Evolutionary conservation across 148 eudicot species (phyloP), one percentile per base, ranked within the genome.

Genomic region (Persicaria maculosa): DNA sequence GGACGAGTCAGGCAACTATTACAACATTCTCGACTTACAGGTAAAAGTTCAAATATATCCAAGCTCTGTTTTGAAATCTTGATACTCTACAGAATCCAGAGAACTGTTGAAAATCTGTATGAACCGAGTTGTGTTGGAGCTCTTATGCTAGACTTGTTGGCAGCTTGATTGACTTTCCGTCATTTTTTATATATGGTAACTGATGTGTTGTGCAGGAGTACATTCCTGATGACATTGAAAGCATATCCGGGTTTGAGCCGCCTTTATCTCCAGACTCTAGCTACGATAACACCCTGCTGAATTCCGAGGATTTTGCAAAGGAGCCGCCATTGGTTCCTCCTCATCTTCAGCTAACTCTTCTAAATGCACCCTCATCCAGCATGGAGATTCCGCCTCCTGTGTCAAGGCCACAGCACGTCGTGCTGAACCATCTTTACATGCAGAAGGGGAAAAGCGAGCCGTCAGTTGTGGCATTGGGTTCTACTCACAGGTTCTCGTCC

Each of bases 371-470:
- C 6, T 78, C 91, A 43, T 50, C 82, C 6, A 80, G 82, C 7
- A 77, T 83, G 77, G 93, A 89, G 83, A 52, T 9, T 52, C 14
- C 57, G 11, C 77, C 83, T 16, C 86, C 93, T 53, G 70, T 81
- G 72, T 81, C 88, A 31, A 81, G 91, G 57, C 93, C 93, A 58
- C 91, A 86, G 73, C 93, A 89, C 59, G 93, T 89, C 31, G 85
- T 89, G 31, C 88, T 89, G 44, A 87, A 89, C 86, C 93, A 87
- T 80, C 93, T 89, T 70, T 89, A 87, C 86, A 87, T 89, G 93
- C 93, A 89, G 79, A 89, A 82, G 73, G 93, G 86, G 68, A 82
- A 84, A 77, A 82, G 82, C 54, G 83, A 85, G 57, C 85, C 89
- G 3, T 80, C 91, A 0, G 88, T 85, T 43, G 93, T 89, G 16